Conservation (phyloP, 257 asterid species). For the Solanum lignicaule region DNA sequence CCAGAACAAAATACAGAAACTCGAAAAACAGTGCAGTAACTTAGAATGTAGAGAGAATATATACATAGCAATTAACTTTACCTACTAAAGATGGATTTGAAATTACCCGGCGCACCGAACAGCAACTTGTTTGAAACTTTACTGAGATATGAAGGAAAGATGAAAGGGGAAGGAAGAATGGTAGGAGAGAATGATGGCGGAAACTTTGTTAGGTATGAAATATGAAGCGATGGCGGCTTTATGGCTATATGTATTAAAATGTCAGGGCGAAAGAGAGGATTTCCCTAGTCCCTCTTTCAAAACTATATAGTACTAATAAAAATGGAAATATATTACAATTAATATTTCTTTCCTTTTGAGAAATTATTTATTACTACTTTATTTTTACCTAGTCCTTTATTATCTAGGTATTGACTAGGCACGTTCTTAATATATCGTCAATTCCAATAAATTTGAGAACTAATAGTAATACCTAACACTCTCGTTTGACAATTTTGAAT, state of each 20-base stretch:
- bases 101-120: neutral
- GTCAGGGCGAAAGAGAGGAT: conserved; percentile 12
- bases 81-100: neutral
- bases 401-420: neutral
- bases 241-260: conserved; percentile 1
- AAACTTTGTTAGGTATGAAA: neutral
- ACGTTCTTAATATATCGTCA: neutral
- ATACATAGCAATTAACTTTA: neutral
- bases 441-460: neutral
- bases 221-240: conserved; percentile 65
- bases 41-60: neutral
- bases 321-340: neutral
- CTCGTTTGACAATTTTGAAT: neutral
- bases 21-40: neutral
- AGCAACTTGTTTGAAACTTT: neutral
- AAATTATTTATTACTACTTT: neutral
- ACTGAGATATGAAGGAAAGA: neutral
- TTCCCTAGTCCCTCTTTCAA: neutral
- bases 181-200: neutral
- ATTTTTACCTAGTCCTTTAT: neutral
- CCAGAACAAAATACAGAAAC: neutral
- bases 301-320: neutral
- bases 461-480: neutral
- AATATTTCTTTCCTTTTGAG: neutral
- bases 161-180: neutral